Evolutionary conservation across 441 rosid species (phyloP), one percentile per base, ranked within the genome.

Genomic region (Pelargonium australe): DNA sequence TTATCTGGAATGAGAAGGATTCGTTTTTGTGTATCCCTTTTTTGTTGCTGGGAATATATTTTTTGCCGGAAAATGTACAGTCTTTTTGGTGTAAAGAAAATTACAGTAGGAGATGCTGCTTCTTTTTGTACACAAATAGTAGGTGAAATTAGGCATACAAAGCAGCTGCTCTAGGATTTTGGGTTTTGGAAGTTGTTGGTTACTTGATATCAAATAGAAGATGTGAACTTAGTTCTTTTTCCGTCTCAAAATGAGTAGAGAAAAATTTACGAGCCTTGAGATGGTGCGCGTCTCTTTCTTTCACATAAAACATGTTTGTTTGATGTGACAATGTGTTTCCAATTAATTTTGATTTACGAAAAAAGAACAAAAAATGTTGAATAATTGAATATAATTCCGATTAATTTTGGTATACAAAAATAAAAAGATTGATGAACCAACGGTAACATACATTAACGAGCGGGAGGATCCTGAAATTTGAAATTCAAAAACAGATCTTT

Each of bases 401-500:
- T 28, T 2, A 28, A 28, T 28, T 28, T 3, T 28, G 34, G 4
- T 28, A 1, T 2, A 63, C 34, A 63, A 68, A 31, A 72, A 61
- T 14, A 8, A 28, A 14, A 57, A 62, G 6, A 57, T 20, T 49
- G 47, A 23, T 13, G 5, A 8, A 0, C 7, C 17, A 53, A 63
- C 10, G 47, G 47, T 31, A 2, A 67, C 13, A 25, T 8, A 67
- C 5, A 49, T 31, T 8, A 5, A 16, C 2, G 66, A 77, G 89
- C 84, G 84, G 87, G 82, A 79, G 67, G 58, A 20, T 43, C 70
- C 76, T 43, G 14, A 81, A 83, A 10, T 85, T 83, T 71, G 70
- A 81, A 83, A 76, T 80, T 80, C 72, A 74, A 82, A 12, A 12
- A 20, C 16, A 13, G 1, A 0, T 6, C n/a, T 17, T 44, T 0